A percentile compares a stretch with the other conserved stretches of the same genome.
Evolutionary conservation across 148 eudicot species (phyloP).

Genomic region (Rhododendron ovatum): DNA sequence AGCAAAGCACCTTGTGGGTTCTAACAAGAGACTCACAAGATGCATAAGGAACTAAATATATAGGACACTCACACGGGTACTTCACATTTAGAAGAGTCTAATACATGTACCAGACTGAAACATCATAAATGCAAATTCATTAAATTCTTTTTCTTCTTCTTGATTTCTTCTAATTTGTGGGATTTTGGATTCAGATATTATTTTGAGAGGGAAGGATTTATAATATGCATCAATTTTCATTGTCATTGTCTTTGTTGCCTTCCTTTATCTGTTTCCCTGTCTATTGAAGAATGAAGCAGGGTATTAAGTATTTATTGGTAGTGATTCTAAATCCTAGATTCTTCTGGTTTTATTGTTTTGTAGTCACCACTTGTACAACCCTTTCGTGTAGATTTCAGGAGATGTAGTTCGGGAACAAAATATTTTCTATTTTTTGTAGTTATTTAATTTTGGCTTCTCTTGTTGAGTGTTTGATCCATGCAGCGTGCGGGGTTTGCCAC

Average conservation of each 20-base stretch:
- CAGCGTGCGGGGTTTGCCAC: conserved; percentile 99
- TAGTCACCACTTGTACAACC: not conserved
- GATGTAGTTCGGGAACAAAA: not conserved
- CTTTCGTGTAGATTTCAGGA: not conserved
- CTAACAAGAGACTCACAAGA: not conserved
- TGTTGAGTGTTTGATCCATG: conserved; percentile 20
- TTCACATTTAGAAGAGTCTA: not conserved
- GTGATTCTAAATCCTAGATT: not conserved
- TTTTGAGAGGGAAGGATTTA: not conserved
- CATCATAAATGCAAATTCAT: not conserved
- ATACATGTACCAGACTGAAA: not conserved
- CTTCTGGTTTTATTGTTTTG: not conserved
- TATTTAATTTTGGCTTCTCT: conserved; percentile 5
- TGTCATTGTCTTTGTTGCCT: not conserved
- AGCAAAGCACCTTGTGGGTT: not conserved
- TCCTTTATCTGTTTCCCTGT: not conserved
- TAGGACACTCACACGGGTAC: not conserved
- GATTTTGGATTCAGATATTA: not conserved
- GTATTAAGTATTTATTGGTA: not conserved
- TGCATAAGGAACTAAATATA: not conserved
- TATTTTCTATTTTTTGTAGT: not conserved
- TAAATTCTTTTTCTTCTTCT: not conserved
- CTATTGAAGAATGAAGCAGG: not conserved
- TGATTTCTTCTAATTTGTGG: not conserved
- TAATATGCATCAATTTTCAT: not conserved